Conservation (phyloP, 805 yeast species). For the Allodekkera sacchari region DNA sequence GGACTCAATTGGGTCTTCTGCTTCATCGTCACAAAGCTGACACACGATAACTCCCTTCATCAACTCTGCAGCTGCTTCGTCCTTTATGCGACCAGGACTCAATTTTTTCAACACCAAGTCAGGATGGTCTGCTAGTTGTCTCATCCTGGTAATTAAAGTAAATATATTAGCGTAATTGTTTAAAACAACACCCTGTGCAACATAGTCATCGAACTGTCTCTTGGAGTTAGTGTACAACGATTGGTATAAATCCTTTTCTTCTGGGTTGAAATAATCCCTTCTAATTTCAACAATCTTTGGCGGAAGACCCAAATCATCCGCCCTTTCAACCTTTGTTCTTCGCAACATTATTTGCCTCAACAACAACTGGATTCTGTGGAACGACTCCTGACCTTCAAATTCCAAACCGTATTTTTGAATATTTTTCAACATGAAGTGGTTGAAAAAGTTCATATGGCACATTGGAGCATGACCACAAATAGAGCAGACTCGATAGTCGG, state of each 20-base stretch:
- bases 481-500: constrained; percentile 79
- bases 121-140: constrained; percentile 98
- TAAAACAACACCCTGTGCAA: constrained; percentile 91
- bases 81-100: constrained; percentile 28
- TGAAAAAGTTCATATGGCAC: constrained; percentile 93
- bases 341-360: constrained; percentile 81
- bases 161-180: constrained; percentile 97
- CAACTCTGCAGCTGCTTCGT: constrained; percentile 20
- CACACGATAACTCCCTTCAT: constrained; percentile 60
- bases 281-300: constrained; percentile 91
- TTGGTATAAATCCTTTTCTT: constrained; percentile 87
- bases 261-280: constrained; percentile 82
- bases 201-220: constrained; percentile 84
- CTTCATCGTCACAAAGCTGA: constrained; percentile 93
- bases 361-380: constrained; percentile 65
- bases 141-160: constrained; percentile 92
- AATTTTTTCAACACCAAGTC: constrained; percentile 78
- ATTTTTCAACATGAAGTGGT: constrained; percentile 90
- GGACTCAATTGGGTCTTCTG: constrained; percentile 93
- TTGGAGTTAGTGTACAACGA: constrained; percentile 81
- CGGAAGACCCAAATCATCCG: constrained; percentile 95
- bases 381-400: constrained; percentile 74
- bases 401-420: constrained; percentile 79
- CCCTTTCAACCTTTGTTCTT: constrained; percentile 91
- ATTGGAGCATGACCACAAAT: constrained; percentile 85